Conservation (phyloP, 768 basidiomycete species). For the Daedaleopsis sinensis region DNA sequence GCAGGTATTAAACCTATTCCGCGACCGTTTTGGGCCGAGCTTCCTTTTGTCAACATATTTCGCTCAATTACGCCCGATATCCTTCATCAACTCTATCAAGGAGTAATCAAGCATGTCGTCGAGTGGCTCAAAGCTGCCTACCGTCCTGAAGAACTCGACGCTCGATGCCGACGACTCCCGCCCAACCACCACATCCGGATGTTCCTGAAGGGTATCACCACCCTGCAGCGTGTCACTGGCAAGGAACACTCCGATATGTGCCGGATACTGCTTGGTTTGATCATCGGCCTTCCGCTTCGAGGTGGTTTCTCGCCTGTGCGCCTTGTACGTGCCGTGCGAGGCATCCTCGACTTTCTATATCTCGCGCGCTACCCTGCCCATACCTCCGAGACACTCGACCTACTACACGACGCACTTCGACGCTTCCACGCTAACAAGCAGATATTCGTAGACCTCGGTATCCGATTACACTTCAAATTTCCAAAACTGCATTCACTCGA, state of each 20-base stretch:
- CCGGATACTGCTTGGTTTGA: slow-evolving; percentile 23
- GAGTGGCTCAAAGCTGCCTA: slow-evolving; percentile 23
- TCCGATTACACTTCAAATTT: slow-evolving; percentile 25
- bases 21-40: slow-evolving; percentile 28
- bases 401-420: slow-evolving; percentile 11
- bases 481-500: slow-evolving; percentile 26
- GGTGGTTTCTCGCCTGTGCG: slow-evolving; percentile 3
- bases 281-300: slow-evolving; percentile 20
- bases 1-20: slow-evolving; percentile 24
- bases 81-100: slow-evolving; percentile 34
- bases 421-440: slow-evolving; percentile 27
- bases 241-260: too few species aligned
- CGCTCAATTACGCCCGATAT: slow-evolving; percentile 30
- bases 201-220: slow-evolving; percentile 27
- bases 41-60: slow-evolving; percentile 29
- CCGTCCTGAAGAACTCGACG: slow-evolving; percentile 19
- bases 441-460: slow-evolving; percentile 26
- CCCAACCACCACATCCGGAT: slow-evolving; percentile 24
- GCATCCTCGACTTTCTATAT: slow-evolving; percentile 30
- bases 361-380: slow-evolving; percentile 28
- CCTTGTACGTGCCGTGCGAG: slow-evolving; percentile 20
- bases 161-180: slow-evolving; percentile 20
- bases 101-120: slow-evolving; percentile 32
- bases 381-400: slow-evolving; percentile 8
- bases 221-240: slow-evolving; percentile 24